These are phyloP conservation scores for Poa annua DNA, from an alignment of 176 grass and related monocot genomes.

Conservation along the genomic window DNA sequence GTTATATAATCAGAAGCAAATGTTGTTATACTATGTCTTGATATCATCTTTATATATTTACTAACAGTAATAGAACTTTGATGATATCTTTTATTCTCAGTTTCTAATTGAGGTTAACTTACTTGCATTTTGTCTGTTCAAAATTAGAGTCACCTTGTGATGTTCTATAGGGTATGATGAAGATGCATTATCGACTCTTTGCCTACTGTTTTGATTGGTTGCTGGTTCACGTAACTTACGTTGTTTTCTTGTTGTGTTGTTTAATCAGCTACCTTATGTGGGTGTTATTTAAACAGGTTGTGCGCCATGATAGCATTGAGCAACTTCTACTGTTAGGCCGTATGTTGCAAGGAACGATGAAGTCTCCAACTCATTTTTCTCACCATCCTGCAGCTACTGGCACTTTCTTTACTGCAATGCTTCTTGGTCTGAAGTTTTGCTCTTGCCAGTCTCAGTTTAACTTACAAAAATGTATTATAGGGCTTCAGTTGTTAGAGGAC, in stretches of 20 bases:
- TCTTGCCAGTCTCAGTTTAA: conserved; percentile 88
- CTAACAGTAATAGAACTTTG: neutral
- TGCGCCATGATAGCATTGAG: conserved; percentile 94
- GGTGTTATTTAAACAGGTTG: conserved; percentile 65
- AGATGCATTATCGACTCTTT: conserved; percentile 20
- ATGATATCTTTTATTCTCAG: conserved; percentile 12
- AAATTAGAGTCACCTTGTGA: conserved; percentile 3
- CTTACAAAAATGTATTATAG: conserved; percentile 78
- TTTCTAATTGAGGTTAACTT: conserved; percentile 19
- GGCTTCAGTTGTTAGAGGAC: conserved; percentile 94
- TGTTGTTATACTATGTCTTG: neutral
- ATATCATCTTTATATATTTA: conserved; percentile 13
- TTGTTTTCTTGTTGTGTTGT: conserved; percentile 16
- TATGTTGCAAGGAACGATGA: conserved; percentile 98
- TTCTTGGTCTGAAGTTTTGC: conserved; percentile 94
- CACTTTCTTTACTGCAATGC: conserved; percentile 95
- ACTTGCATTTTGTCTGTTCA: conserved; percentile 14
- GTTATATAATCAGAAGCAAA: conserved; percentile 1
- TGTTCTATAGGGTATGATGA: neutral
- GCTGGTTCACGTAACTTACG: neutral
- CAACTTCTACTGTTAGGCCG: conserved; percentile 94
- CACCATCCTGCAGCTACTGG: conserved; percentile 88
- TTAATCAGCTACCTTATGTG: conserved; percentile 15
- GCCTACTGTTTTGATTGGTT: neutral
- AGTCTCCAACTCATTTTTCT: conserved; percentile 90